These are phyloP conservation scores for Trametes coccinea DNA, from an alignment of 768 basidiomycete genomes.

Conservation along the genomic window DNA sequence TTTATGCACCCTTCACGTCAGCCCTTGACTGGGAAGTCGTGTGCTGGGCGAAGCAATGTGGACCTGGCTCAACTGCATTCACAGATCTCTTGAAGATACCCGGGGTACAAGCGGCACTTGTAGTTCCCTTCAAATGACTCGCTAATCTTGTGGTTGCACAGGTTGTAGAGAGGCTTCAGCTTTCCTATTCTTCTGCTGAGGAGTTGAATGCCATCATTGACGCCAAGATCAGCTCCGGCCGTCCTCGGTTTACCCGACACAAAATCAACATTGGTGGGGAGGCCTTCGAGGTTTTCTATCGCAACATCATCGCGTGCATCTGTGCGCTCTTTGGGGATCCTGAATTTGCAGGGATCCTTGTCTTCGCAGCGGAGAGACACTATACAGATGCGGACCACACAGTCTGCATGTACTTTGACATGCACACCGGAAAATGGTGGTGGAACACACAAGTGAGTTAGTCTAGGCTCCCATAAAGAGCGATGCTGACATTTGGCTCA, in stretches of 20 bases:
- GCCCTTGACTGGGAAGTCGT: too few species aligned
- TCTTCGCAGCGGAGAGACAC: conserved; percentile 30
- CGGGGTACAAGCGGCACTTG: too few species aligned
- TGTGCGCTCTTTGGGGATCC: conserved; percentile 36
- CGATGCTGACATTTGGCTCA: not conserved
- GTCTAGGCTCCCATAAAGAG: not conserved
- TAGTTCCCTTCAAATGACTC: too few species aligned
- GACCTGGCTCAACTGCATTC: too few species aligned
- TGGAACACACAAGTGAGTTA: conserved; percentile 44
- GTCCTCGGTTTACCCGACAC: not conserved
- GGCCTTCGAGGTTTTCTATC: conserved; percentile 35
- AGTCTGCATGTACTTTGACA: conserved; percentile 37
- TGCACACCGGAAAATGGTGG: conserved; percentile 54
- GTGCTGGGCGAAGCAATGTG: too few species aligned
- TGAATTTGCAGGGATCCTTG: conserved; percentile 31
- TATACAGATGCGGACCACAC: conserved; percentile 24
- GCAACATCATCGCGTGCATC: conserved; percentile 39
- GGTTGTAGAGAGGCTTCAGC: too few species aligned
- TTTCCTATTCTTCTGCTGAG: too few species aligned
- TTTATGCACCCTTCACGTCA: too few species aligned
- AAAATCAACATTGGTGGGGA: conserved; percentile 34
- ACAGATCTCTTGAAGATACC: too few species aligned
- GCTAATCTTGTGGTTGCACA: too few species aligned
- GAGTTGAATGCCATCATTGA: too few species aligned
- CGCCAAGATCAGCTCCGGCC: too few species aligned